Evolutionary conservation across 306 rosid genomes (phyloP), one percentile per base, ranked within the genome.

Genomic region (Cicer bijugum): DNA sequence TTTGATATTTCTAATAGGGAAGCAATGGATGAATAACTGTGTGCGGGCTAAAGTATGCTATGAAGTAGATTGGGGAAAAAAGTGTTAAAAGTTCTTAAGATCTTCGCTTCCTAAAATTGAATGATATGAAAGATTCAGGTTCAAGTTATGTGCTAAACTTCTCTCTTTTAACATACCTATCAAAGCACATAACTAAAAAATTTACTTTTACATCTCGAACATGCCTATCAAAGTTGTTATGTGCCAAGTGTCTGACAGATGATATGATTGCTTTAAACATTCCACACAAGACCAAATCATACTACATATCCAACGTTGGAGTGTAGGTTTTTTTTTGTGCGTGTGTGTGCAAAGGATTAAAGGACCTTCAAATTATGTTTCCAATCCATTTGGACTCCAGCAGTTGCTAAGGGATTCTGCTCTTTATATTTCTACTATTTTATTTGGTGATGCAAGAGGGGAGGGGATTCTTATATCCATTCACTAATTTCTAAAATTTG

Each of bases 321-420:
- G 14, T 46, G 51, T 11, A 11, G 2, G 2, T 15, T 23, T 23
- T 23, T 3, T 23, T 23, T 23, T 23, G 28, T 6, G 16, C 6
- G 0, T 38, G 8, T 62, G 33, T 64, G 52, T 23, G 3, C 28
- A 23, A 23, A 23, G 28, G 28, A 23, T 2, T 8, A 8, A 35
- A 60, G 39, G 11, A 60, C 10, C 42, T 67, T 11, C 43, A 48
- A 28, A 28, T 19, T 2, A 28, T n/a, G 4, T n/a, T 48, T 68
- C 51, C 51, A 46, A n/a, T 1, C 28, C 59, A 23, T 48, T 68
- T 28, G 28, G 28, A 40, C 55, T 68, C 33, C 53, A 19, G 40
- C 59, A 68, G 44, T 8, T 23, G 7, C 23, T 28, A 48, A 68
- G 60, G 74, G 33, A 20, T 35, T 28, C 58, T 46, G 40, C 44